Evolutionary conservation across 257 asterid genomes (phyloP).

Genomic region (Solanum chaucha): DNA sequence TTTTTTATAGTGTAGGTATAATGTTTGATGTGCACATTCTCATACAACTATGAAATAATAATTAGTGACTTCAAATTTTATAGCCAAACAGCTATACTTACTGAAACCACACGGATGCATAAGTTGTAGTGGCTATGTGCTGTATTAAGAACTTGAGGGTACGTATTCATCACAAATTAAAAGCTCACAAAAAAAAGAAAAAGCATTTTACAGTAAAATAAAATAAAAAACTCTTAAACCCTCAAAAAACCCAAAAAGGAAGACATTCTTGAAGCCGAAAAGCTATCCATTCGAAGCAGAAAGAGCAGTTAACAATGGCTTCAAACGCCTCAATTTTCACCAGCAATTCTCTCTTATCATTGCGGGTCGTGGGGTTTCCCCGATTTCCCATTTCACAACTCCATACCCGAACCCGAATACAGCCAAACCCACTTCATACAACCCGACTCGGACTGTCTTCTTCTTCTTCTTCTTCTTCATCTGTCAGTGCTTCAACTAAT

Average conservation of each 20-base stretch:
- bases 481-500: neutral
- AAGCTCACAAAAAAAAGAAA: neutral
- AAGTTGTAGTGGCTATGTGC: neutral
- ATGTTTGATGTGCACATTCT: too few relatives aligned
- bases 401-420: neutral
- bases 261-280: neutral
- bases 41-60: too few relatives aligned
- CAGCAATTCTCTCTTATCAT: conserved; percentile 11
- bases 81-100: too few relatives aligned
- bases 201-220: neutral
- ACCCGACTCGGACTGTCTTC: neutral
- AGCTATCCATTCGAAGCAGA: neutral
- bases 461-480: conserved; percentile 5
- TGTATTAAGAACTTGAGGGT: neutral
- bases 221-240: neutral
- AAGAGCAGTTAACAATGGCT: conserved; percentile 17
- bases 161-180: neutral
- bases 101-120: too few relatives aligned
- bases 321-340: conserved; percentile 18
- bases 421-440: conserved; percentile 1
- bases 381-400: conserved; percentile 8
- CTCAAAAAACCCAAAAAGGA: neutral
- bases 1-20: too few relatives aligned
- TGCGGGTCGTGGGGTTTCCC: conserved; percentile 10
- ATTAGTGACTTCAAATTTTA: too few relatives aligned